These are phyloP conservation scores for Coemansia sp. DNA, from an alignment of 192 early-diverging fungal species.

Conservation along the genomic window DNA sequence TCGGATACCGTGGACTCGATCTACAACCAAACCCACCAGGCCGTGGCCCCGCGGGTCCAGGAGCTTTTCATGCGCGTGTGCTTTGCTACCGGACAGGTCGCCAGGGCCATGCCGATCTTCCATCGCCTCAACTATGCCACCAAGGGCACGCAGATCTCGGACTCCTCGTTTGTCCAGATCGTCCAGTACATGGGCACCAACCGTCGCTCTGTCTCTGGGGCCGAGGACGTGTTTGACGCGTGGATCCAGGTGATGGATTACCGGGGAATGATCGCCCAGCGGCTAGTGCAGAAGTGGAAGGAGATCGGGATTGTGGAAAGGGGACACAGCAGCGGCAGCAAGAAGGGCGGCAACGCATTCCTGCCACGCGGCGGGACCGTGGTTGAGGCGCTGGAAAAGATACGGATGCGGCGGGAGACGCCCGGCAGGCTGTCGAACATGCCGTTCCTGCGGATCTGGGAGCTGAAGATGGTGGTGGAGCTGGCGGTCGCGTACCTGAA, in stretches of 20 bases:
- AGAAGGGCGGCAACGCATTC: conserved; percentile 11
- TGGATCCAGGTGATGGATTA: conserved; percentile 29
- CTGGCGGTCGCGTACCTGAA: conserved; percentile 33
- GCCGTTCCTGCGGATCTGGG: conserved; percentile 34
- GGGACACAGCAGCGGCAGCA: no score
- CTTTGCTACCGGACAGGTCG: conserved; percentile 10
- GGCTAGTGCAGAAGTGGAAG: conserved; percentile 17
- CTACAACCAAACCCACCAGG: neutral
- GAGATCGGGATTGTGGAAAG: conserved; percentile 1
- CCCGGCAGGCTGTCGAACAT: conserved; percentile 1
- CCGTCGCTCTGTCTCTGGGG: conserved; percentile 22
- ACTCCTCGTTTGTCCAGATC: conserved; percentile 26
- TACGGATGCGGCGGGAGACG: neutral
- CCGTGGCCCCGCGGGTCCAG: conserved; percentile 10
- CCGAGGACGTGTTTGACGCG: conserved; percentile 41
- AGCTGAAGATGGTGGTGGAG: conserved; percentile 30
- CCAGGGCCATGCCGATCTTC: conserved; percentile 20
- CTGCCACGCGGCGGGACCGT: conserved; percentile 8
- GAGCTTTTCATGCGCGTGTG: conserved; percentile 49
- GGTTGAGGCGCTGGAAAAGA: conserved; percentile 8
- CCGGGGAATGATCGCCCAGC: conserved; percentile 14
- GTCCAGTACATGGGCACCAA: conserved; percentile 21
- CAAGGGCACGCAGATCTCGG: neutral
- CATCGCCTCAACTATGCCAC: conserved; percentile 27
- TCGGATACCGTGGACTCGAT: conserved; percentile 3